Evolutionary conservation across 192 early-diverging fungal species (phyloP), one percentile per base, ranked within the genome.

Genomic region (Coemansia sp.): DNA sequence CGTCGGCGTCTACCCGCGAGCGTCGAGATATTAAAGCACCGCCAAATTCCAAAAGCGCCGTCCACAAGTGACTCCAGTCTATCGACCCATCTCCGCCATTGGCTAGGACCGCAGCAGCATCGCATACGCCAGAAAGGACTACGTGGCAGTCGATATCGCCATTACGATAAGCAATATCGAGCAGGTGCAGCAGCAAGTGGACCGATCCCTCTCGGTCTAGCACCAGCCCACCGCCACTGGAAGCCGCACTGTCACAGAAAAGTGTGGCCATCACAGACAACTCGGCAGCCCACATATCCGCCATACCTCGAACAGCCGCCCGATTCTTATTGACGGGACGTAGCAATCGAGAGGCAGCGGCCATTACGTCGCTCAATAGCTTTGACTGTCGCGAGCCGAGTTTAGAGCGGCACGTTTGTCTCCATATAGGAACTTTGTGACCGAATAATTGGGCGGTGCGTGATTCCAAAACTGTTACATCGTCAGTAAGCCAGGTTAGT

Each of bases 401-500:
- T 29, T 59, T 54, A 29, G 59, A 29, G 19, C 53, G 39, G 35
- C 75, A 77, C 39, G 39, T 34, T 27, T 64, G 66, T 33, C 53
- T 70, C 77, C 77, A 79, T 64, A 74, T 41, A 4, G 71, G 77
- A 1, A 6, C 56, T 19, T 62, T 65, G 31, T 34, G 67, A n/a
- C 62, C 35, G 59, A 74, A 74, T 11, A 73, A 39, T 11, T 65
- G 50, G 13, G 56, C 31, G 17, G 68, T 54, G 41, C 51, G 63
- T 5, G 63, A 57, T 34, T 54, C 45, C 13, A 51, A 8, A 21
- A 33, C 36, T 41, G 59, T 29, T 24, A 24, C 62, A 62, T 59
- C 60, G 36, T 63, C 60, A 17, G 44, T 60, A 27, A 73, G 39
- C 68, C 68, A 69, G 51, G 64, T 59, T 62, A 65, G 46, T 48